Base-by-base conservation (phyloP, 768 basidiomycete genomes). In the Pisolithus marmoratus region DNA sequence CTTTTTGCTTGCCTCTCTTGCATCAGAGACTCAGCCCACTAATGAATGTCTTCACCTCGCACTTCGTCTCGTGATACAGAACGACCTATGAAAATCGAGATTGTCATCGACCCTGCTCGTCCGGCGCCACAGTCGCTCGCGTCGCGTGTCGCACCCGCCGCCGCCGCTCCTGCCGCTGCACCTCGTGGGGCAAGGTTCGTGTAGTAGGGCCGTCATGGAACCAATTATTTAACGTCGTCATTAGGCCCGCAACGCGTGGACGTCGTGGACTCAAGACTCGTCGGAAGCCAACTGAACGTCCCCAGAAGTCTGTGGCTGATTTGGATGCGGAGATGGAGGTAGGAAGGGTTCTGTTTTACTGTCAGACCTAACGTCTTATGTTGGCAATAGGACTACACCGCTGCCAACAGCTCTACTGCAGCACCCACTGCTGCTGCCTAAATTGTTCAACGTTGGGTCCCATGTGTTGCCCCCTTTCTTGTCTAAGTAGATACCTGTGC, bases 261-360 rank as follows among this genome's bases (percentile, higher is more conserved):
- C 72, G 79, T 52, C 78, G 82, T 15, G 74, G 78, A 49, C 71
- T 72, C 37, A 73, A 77, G 57, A 71, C 70, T 14, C 67, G 69
- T 22, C 65, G 79, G 60, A 81, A 79, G 60, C 65, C 58, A 38
- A 52, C 17, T 17, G 83, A 87, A 49, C 74, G 91, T 56, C 80
- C 87, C 5, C 72, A 76, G 51, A 95, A 95, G 76, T 82, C 83
- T 20, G 90, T 76, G 3, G 95, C 90, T 29, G 91, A 94, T 65
- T 81, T 98, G 40, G 95, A 98, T 66, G 93, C 94, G 8, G 95
- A 98, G 77, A 98, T 98, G 95, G 89, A 89, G 81, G 95, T 95
- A 53, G 37, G 83, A 66, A 19, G 4, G 1, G 0, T 19, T 23
- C 20, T 48, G 4, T 20, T 14, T 23, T 24, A 15, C 38, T 15